Evolutionary conservation across 2,329 filamentous ascomycete genomes (phyloP).

Genomic region (Hymenoscyphus salicellus): DNA sequence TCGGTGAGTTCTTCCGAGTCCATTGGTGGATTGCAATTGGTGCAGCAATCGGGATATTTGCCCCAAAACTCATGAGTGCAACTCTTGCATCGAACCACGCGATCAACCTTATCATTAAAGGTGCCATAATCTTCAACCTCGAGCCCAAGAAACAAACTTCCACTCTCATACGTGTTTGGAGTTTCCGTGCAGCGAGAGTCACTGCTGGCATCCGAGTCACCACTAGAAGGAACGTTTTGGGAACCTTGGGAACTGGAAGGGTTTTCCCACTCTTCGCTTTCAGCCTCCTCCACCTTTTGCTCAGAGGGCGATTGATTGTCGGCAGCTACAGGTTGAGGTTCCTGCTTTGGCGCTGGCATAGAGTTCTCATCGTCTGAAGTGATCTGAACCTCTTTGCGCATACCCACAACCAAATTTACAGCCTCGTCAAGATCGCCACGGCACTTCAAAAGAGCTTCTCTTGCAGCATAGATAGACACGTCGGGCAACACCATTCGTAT

Average conservation of each 20-base stretch:
- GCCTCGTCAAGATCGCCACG: slow-evolving; percentile 56
- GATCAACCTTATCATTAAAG: slow-evolving; percentile 11
- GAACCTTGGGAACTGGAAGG: background rate
- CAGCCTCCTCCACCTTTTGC: background rate
- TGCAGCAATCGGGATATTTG: slow-evolving; percentile 21
- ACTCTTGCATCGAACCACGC: slow-evolving; percentile 23
- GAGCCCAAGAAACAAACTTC: background rate
- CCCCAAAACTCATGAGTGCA: slow-evolving; percentile 31
- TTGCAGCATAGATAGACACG: slow-evolving; percentile 44
- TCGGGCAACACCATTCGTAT: slow-evolving; percentile 50
- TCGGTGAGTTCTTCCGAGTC: background rate
- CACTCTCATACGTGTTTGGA: background rate
- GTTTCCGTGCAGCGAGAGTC: background rate
- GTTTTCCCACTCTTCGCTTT: background rate
- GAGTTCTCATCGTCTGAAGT: slow-evolving; percentile 37
- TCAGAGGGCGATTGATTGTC: background rate
- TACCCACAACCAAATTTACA: slow-evolving; percentile 42
- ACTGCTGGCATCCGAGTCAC: background rate
- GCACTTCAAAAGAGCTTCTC: slow-evolving; percentile 49
- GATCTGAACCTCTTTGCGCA: slow-evolving; percentile 22
- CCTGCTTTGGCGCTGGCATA: slow-evolving; percentile 33
- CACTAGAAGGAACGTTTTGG: background rate
- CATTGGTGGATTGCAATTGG: slow-evolving; percentile 12
- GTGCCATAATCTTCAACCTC: background rate
- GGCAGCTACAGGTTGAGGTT: slow-evolving; percentile 34